A percentile compares a stretch with the other conserved stretches of the same genome.
phyloP scores from a whole-genome alignment of 306 rosid genomes.

The Nissolia schottii region DNA sequence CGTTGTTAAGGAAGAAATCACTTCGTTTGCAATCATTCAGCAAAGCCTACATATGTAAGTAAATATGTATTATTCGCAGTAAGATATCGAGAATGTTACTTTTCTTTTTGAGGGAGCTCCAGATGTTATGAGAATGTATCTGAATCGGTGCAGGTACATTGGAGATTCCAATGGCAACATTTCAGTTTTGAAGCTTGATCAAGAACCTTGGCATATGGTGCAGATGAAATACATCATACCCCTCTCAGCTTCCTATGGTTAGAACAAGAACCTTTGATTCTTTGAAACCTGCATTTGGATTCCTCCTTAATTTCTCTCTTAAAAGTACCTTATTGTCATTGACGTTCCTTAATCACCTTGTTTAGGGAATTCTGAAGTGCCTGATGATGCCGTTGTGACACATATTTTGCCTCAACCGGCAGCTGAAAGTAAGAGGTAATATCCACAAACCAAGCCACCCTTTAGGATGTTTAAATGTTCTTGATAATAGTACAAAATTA shows the following conservation, averaged over 20 bases:
- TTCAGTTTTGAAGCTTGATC: slow-evolving; percentile 72
- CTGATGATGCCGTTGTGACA: slow-evolving; percentile 42
- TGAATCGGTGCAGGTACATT: slow-evolving; percentile 53
- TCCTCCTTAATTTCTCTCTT: not conserved
- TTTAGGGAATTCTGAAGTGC: slow-evolving; percentile 62
- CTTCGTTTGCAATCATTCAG: slow-evolving; percentile 55
- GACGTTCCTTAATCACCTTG: slow-evolving; percentile 9
- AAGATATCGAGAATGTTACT: not conserved
- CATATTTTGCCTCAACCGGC: slow-evolving; percentile 76
- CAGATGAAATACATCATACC: slow-evolving; percentile 70
- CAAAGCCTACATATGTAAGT: slow-evolving; percentile 65
- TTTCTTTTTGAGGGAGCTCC: not conserved
- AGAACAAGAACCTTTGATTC: slow-evolving; percentile 24
- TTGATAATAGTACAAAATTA: no score
- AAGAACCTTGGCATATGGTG: slow-evolving; percentile 50
- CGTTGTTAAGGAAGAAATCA: slow-evolving; percentile 50
- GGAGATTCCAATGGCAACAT: slow-evolving; percentile 74
- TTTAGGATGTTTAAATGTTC: not conserved
- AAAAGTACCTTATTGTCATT: not conserved
- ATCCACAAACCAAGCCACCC: slow-evolving; percentile 8
- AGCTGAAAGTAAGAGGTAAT: slow-evolving; percentile 84
- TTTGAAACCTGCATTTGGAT: not conserved
- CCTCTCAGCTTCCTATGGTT: slow-evolving; percentile 66
- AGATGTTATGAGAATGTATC: slow-evolving; percentile 5
- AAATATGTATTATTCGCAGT: slow-evolving; percentile 1